Evolutionary conservation across 1,284 basidiomycete genomes (phyloP).

Genomic region (Thecaphora thlaspeos): DNA sequence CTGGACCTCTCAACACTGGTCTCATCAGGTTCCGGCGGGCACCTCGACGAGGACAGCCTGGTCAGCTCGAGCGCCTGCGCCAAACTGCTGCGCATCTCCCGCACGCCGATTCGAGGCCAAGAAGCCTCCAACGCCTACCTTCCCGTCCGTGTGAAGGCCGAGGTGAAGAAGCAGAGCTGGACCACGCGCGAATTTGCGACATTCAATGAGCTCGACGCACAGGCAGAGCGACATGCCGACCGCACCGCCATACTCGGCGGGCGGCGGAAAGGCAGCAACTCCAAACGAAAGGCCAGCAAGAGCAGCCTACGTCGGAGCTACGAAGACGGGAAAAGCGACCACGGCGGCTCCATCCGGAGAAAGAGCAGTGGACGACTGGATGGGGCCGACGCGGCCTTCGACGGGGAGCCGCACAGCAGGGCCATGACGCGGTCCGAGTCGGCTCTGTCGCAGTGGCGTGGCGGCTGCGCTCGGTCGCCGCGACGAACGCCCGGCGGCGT

Average conservation of each 20-base stretch:
- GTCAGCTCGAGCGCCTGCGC: constrained; percentile 13
- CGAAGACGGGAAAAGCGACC: constrained; percentile 4
- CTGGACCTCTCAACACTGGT: constrained; percentile 39
- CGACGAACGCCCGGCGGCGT: constrained; percentile 13
- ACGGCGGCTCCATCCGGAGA: too few species aligned
- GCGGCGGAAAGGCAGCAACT: constrained; percentile 6
- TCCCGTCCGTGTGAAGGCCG: constrained; percentile 1
- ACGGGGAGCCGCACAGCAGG: too few species aligned
- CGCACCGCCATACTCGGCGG: constrained; percentile 13
- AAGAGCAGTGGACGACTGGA: too few species aligned
- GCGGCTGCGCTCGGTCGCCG: constrained; percentile 16
- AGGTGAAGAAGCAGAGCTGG: constrained; percentile 33
- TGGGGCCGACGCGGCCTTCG: too few species aligned
- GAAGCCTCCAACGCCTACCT: neutral
- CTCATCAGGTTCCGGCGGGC: constrained; percentile 10
- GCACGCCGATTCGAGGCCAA: constrained; percentile 2
- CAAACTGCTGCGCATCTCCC: constrained; percentile 5
- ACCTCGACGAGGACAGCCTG: constrained; percentile 15
- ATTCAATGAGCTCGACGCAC: constrained; percentile 41
- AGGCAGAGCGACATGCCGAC: constrained; percentile 27
- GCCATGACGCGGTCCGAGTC: neutral
- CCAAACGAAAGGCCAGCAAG: neutral
- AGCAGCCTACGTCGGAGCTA: constrained; percentile 3
- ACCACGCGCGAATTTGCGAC: constrained; percentile 43
- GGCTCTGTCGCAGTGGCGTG: constrained; percentile 25